phyloP scores from a whole-genome alignment of 148 eudicot genomes.

The Selenicereus undatus region DNA sequence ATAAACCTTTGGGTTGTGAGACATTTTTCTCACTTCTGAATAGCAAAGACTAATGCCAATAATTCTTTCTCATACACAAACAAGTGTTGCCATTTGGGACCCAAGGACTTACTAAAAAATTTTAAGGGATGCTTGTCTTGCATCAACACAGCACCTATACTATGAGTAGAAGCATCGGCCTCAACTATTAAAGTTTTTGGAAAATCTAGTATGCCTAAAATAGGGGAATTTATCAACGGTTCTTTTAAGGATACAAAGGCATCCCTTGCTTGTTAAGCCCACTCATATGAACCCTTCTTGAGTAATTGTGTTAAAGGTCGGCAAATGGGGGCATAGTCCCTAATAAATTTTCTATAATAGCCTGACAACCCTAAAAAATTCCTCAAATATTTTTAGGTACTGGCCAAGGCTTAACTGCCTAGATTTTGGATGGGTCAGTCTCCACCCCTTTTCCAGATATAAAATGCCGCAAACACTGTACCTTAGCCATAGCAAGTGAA shows the following conservation, averaged over 20 bases:
- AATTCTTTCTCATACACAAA: conserved; percentile 1
- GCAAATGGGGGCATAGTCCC: too few relatives aligned
- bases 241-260: too few relatives aligned
- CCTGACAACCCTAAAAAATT: not conserved
- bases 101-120: not conserved
- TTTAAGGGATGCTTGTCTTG: not conserved
- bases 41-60: not conserved
- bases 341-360: too few relatives aligned
- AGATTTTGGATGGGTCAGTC: not conserved
- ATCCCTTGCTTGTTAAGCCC: too few relatives aligned
- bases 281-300: too few relatives aligned
- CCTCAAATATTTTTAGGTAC: not conserved
- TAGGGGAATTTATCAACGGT: too few relatives aligned
- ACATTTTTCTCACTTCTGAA: not conserved
- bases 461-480: not conserved
- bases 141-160: not conserved
- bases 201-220: too few relatives aligned
- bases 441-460: not conserved
- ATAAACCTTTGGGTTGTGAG: not conserved
- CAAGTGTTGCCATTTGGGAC: not conserved
- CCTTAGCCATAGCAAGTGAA: not conserved
- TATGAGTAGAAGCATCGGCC: not conserved
- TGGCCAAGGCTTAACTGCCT: not conserved
- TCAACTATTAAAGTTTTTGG: not conserved
- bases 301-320: too few relatives aligned